Conservation (phyloP, 768 basidiomycete genomes). For the Leccinum ochraceum region DNA sequence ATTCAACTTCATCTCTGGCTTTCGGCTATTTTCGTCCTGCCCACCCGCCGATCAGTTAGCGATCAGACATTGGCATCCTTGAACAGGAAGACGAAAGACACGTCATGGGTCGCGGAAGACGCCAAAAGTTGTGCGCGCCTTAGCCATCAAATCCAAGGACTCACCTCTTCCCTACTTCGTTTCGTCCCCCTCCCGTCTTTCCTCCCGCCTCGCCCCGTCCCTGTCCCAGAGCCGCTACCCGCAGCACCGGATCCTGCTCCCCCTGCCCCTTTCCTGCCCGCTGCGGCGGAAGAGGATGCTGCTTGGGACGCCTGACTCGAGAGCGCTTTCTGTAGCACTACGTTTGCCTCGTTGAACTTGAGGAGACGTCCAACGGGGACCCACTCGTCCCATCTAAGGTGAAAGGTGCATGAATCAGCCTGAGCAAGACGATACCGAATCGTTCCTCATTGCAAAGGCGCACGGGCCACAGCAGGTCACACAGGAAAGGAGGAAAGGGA, state of each 20-base stretch:
- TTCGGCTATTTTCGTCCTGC: conserved; percentile 74
- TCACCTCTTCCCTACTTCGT: conserved; percentile 72
- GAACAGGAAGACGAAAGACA: neutral
- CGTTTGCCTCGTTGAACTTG: conserved; percentile 81
- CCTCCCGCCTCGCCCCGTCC: conserved; percentile 37
- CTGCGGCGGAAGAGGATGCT: conserved; percentile 36
- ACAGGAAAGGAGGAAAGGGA: neutral
- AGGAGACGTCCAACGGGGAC: conserved; percentile 79
- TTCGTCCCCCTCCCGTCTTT: conserved; percentile 73
- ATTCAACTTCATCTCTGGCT: conserved; percentile 87
- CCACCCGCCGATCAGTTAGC: conserved; percentile 1
- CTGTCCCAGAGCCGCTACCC: conserved; percentile 26
- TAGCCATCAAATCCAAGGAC: conserved; percentile 11
- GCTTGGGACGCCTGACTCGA: conserved; percentile 45
- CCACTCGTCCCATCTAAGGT: conserved; percentile 46
- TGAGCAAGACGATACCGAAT: neutral
- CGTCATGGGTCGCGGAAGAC: neutral
- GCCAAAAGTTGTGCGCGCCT: neutral
- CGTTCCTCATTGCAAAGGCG: neutral
- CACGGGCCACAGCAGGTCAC: neutral
- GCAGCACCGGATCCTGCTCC: conserved; percentile 28
- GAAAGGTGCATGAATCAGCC: conserved; percentile 2
- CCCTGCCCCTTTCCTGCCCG: conserved; percentile 28
- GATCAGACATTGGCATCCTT: neutral
- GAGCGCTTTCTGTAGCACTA: conserved; percentile 75